Percentiles rank a stretch among this genome's conserved stretches.
Conservation (phyloP, 23 red algal species). For the Gracilaria vermiculophylla region DNA sequence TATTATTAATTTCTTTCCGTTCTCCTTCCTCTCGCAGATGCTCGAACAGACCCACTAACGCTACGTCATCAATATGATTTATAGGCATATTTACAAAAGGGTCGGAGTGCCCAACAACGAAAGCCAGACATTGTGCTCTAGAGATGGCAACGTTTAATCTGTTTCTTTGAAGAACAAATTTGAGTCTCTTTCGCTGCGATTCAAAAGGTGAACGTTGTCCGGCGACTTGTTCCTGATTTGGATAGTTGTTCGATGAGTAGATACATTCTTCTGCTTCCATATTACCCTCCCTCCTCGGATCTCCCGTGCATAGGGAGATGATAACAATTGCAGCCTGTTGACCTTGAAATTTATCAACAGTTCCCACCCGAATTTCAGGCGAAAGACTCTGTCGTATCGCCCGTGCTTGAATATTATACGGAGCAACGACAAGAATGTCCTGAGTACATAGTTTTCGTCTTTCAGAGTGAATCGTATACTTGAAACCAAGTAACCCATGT, state of each 20-base stretch:
- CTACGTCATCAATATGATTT: slow-evolving; percentile 41
- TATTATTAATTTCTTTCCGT: not conserved
- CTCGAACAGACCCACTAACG: slow-evolving; percentile 12
- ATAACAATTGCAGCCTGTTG: slow-evolving; percentile 82
- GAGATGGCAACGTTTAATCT: slow-evolving; percentile 85
- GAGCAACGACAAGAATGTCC: slow-evolving; percentile 90
- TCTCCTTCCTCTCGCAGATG: slow-evolving; percentile 5
- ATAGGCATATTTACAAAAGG: not conserved
- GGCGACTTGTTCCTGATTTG: not conserved
- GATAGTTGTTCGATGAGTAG: not conserved
- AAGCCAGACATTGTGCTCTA: slow-evolving; percentile 76
- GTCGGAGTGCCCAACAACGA: slow-evolving; percentile 60
- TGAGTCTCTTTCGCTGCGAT: not conserved
- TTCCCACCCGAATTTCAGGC: slow-evolving; percentile 64
- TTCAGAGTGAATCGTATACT: slow-evolving; percentile 14
- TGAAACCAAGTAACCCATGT: slow-evolving; percentile 1
- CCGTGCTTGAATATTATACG: slow-evolving; percentile 82
- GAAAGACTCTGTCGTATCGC: slow-evolving; percentile 49
- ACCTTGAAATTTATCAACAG: slow-evolving; percentile 95
- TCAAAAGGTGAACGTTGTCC: not conserved
- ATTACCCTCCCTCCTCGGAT: not conserved
- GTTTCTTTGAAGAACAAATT: slow-evolving; percentile 60
- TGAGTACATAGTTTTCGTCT: not conserved
- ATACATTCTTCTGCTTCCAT: not conserved
- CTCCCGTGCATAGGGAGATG: slow-evolving; percentile 64